Evolutionary conservation across 2,329 filamentous ascomycete genomes (phyloP).

Genomic region (Nothomitra cinnamomea): DNA sequence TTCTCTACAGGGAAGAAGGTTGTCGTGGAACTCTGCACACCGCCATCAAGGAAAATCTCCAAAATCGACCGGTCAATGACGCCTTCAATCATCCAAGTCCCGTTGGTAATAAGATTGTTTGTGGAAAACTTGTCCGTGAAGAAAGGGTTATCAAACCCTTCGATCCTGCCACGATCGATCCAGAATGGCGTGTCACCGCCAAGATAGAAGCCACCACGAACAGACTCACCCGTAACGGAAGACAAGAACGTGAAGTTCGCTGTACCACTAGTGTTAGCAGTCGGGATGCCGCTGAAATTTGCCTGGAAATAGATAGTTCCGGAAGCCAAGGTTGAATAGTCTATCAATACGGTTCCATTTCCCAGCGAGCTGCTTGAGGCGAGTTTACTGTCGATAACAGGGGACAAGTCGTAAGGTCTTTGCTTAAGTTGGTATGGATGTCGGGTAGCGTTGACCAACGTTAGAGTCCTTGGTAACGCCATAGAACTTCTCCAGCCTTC

Average conservation of each 20-base stretch:
- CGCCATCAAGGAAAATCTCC: slow-evolving; percentile 37
- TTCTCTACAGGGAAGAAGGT: slow-evolving; percentile 32
- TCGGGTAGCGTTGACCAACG: slow-evolving; percentile 33
- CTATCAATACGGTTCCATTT: slow-evolving; percentile 31
- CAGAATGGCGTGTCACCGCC: slow-evolving; percentile 32
- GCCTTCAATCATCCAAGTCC: slow-evolving; percentile 27
- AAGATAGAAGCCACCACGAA: slow-evolving; percentile 33
- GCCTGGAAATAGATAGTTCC: slow-evolving; percentile 37
- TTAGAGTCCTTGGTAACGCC: slow-evolving; percentile 34
- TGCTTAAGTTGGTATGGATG: slow-evolving; percentile 35
- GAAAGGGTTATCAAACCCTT: slow-evolving; percentile 35
- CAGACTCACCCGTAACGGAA: slow-evolving; percentile 29
- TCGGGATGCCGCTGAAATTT: slow-evolving; percentile 30
- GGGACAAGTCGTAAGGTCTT: slow-evolving; percentile 30
- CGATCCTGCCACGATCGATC: slow-evolving; percentile 31
- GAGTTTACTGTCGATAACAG: slow-evolving; percentile 30
- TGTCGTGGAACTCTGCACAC: slow-evolving; percentile 31
- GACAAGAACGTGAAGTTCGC: slow-evolving; percentile 37
- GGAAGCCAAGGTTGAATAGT: slow-evolving; percentile 33
- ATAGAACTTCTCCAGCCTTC: slow-evolving; percentile 37
- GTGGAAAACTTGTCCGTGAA: slow-evolving; percentile 37
- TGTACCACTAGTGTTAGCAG: slow-evolving; percentile 20
- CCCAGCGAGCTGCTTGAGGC: slow-evolving; percentile 27
- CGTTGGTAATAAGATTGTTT: slow-evolving; percentile 15
- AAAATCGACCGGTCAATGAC: slow-evolving; percentile 37